Evolutionary conservation across 1,284 basidiomycete species (phyloP).

Genomic region (Irpex rosettiformis): DNA sequence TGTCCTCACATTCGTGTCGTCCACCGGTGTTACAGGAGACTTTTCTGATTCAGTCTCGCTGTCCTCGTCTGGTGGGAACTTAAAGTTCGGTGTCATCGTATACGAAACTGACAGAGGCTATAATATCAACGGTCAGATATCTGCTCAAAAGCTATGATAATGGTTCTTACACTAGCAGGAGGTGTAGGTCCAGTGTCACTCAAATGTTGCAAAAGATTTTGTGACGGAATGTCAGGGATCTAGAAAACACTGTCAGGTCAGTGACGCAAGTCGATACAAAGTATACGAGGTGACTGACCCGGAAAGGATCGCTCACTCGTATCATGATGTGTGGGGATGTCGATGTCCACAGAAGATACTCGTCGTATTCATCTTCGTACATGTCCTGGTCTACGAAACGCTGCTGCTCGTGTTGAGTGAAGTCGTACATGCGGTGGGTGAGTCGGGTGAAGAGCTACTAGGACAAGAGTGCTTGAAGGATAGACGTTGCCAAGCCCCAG

Average conservation of each 20-base stretch:
- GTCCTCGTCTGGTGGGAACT: not conserved
- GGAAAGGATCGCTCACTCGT: not conserved
- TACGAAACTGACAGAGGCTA: constrained; percentile 2
- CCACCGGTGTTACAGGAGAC: not conserved
- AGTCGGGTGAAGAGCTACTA: not conserved
- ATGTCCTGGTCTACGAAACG: not conserved
- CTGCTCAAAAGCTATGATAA: too few species aligned
- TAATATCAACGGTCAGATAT: not conserved
- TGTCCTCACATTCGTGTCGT: not conserved
- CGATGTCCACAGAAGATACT: constrained; percentile 10
- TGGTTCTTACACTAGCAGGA: constrained; percentile 1
- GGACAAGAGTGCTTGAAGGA: not conserved
- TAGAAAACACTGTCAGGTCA: not conserved
- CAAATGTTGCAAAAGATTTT: not conserved
- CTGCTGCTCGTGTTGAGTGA: not conserved
- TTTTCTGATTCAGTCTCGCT: not conserved
- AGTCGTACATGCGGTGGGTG: constrained; percentile 3
- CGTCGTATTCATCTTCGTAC: constrained; percentile 12
- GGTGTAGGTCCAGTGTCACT: not conserved
- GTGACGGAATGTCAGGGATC: not conserved
- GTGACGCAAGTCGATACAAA: not conserved
- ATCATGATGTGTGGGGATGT: constrained; percentile 1
- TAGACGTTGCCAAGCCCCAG: not conserved
- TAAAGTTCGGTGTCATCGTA: not conserved
- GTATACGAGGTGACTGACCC: not conserved